These are phyloP conservation scores for Nigrograna mackinnonii DNA, from an alignment of 2,329 filamentous ascomycete genomes.

Conservation along the genomic window DNA sequence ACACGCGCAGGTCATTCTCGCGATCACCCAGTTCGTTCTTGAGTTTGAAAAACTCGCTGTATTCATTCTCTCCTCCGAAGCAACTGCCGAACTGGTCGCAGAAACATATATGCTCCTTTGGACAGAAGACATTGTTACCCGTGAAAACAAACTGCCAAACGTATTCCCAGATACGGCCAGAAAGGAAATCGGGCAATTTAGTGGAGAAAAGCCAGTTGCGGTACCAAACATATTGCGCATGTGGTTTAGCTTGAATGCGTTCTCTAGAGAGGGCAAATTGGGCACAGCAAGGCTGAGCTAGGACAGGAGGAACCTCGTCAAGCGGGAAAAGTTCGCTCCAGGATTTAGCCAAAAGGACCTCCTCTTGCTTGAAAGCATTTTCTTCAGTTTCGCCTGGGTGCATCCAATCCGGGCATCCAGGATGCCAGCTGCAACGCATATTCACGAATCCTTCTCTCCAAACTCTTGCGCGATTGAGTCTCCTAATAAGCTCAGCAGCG, in stretches of 20 bases:
- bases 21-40: slow-evolving; percentile 46
- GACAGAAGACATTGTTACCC: slow-evolving; percentile 52
- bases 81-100: slow-evolving; percentile 68
- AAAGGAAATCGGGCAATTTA: slow-evolving; percentile 57
- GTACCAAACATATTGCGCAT: slow-evolving; percentile 58
- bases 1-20: slow-evolving; percentile 46
- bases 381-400: slow-evolving; percentile 47
- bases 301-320: slow-evolving; percentile 51
- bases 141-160: slow-evolving; percentile 67
- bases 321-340: slow-evolving; percentile 54
- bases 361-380: slow-evolving; percentile 47
- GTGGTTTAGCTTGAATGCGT: slow-evolving; percentile 57
- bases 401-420: slow-evolving; percentile 60
- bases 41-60: slow-evolving; percentile 53
- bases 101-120: slow-evolving; percentile 60
- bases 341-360: slow-evolving; percentile 46
- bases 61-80: slow-evolving; percentile 56
- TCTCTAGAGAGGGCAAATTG: slow-evolving; percentile 66
- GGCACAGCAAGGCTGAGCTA: slow-evolving; percentile 66
- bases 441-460: slow-evolving; percentile 58
- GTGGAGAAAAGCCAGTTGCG: slow-evolving; percentile 66
- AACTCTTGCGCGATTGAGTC: slow-evolving; percentile 51
- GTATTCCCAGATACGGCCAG: slow-evolving; percentile 66
- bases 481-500: slow-evolving; percentile 48
- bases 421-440: slow-evolving; percentile 58